These are phyloP conservation scores for Neofusicoccum umdonicola DNA, from an alignment of 2,329 filamentous ascomycete species.

Conservation along the genomic window DNA sequence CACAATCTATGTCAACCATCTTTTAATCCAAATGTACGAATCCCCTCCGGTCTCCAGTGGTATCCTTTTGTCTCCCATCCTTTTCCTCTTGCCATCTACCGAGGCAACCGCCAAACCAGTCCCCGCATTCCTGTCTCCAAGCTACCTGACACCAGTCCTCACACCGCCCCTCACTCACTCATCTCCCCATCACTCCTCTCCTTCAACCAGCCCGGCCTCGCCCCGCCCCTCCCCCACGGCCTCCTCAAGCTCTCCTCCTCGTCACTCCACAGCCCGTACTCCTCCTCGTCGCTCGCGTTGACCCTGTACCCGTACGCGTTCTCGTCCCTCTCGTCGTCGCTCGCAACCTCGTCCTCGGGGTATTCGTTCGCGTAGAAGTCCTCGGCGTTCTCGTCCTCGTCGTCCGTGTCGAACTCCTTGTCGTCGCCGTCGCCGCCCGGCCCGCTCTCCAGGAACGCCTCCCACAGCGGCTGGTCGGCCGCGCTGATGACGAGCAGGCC, in stretches of 20 bases:
- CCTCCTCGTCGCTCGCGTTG: conserved; percentile 42
- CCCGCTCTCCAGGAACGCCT: conserved; percentile 54
- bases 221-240: not conserved
- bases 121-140: not conserved
- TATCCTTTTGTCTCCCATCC: no score
- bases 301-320: conserved; percentile 42
- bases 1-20: no score
- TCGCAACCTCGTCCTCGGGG: conserved; percentile 74
- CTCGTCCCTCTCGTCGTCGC: conserved; percentile 62
- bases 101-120: no score
- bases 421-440: conserved; percentile 46
- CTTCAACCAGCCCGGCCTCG: conserved; percentile 1
- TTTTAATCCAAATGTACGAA: no score
- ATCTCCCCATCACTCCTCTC: not conserved
- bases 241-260: conserved; percentile 28
- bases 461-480: conserved; percentile 55
- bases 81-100: no score
- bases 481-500: conserved; percentile 52
- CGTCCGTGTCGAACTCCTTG: conserved; percentile 56
- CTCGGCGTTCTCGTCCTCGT: conserved; percentile 67
- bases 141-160: not conserved
- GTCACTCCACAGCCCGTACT: conserved; percentile 28
- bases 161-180: not conserved
- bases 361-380: conserved; percentile 79
- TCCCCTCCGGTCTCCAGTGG: no score